phyloP scores from a whole-genome alignment of 2,329 filamentous ascomycete species.

The Cordyceps tenuipes region DNA sequence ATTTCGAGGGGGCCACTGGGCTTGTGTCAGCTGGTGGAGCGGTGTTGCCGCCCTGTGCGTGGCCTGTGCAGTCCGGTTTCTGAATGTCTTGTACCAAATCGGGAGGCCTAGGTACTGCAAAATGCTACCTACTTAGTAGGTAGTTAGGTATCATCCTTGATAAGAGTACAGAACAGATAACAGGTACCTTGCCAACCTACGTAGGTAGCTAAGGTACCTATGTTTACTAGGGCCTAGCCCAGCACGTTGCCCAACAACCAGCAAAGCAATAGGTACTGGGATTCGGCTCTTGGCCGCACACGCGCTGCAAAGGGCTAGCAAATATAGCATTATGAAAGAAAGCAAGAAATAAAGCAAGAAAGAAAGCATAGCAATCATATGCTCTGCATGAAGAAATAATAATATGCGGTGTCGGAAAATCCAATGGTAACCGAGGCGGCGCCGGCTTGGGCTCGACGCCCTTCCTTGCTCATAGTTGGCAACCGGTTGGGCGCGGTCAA shows the following conservation, averaged over 20 bases:
- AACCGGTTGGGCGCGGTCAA: not conserved
- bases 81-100: not conserved
- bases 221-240: no score
- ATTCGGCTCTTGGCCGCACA: not conserved
- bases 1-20: slow-evolving; percentile 14
- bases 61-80: slow-evolving; percentile 12
- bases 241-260: not conserved
- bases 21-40: slow-evolving; percentile 9
- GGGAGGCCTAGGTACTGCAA: no score
- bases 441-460: slow-evolving; percentile 6
- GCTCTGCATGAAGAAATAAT: not conserved
- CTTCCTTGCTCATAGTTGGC: not conserved
- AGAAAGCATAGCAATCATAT: not conserved
- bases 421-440: not conserved
- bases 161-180: no score
- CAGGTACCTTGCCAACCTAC: not conserved
- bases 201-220: no score
- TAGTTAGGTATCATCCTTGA: no score
- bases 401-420: not conserved
- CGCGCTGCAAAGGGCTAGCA: not conserved
- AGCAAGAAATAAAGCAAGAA: not conserved
- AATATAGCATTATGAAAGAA: not conserved
- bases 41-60: slow-evolving; percentile 12
- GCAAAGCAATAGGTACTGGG: not conserved
- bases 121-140: no score